Base-by-base conservation (phyloP, 1,139 yeast genomes). In the Saccharomyces hybrid region DNA sequence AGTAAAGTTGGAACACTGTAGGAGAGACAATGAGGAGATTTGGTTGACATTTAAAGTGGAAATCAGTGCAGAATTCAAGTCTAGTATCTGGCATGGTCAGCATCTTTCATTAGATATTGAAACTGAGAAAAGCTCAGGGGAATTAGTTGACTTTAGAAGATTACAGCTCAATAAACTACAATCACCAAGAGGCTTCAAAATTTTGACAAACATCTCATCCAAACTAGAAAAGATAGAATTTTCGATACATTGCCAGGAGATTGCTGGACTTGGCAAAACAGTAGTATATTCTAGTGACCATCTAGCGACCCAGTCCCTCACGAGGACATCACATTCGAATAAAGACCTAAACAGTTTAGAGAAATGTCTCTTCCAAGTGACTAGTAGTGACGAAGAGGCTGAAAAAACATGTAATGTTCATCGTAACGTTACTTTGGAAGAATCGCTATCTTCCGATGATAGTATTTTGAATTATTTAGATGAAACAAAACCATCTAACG, bases 141-240 rank as follows among this genome's bases (percentile, higher is more conserved):
- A 55, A 3, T 56, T 77, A 7, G 51, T 75, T 9, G 79, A 76
- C 58, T 78, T 75, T 55, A 66, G 78, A 54, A 69, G 76, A 56
- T 63, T 75, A 1, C 63, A 69, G 2, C 48, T 73, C 2, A 62
- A 62, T 2, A 73, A 71, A 47, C 55, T 75, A 2, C 56, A 53
- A 3, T 63, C 66, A 1, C 58, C 63, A 0, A 70, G 67, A 52
- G 55, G 68, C 2, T 73, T 73, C 54, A 60, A 54, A 5, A 48
- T 76, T 2, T 56, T 56, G 1, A 55, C 67, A 2, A 54, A 55
- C 1, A 34, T 75, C 1, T 47, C 47, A 0, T 55, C 60, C 13
- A 52, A 44, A 7, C 53, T 54, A 1, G 69, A 68, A 28, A 50
- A 28, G 5, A 59, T 76, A 1, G 63, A 60, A 28, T 66, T 73